Evolutionary conservation across 1,284 basidiomycete genomes (phyloP).

Genomic region (Cystobasidium sp.): DNA sequence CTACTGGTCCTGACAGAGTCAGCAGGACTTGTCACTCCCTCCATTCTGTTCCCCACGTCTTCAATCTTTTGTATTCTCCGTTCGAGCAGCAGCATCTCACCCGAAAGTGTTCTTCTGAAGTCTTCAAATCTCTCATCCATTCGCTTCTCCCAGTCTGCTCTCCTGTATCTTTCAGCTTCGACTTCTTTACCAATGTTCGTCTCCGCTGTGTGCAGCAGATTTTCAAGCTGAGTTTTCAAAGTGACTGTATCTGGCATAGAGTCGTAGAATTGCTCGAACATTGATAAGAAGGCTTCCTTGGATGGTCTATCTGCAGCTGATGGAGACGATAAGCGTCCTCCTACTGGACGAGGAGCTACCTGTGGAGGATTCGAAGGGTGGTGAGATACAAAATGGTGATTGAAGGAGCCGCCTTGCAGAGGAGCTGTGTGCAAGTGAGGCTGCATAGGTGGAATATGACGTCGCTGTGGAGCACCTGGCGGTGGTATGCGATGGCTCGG

Average conservation of each 20-base stretch:
- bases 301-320: background rate
- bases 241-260: slow-evolving; percentile 3
- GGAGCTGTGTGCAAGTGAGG: background rate
- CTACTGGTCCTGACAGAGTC: background rate
- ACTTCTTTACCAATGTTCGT: slow-evolving; percentile 20
- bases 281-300: slow-evolving; percentile 9
- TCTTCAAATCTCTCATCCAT: slow-evolving; percentile 20
- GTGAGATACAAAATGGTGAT: background rate
- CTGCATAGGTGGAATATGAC: slow-evolving; percentile 27
- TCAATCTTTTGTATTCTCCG: slow-evolving; percentile 14
- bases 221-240: slow-evolving; percentile 6
- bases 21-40: background rate
- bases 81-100: slow-evolving; percentile 25
- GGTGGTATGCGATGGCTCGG: background rate
- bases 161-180: background rate
- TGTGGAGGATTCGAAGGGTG: background rate
- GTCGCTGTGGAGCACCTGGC: background rate
- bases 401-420: background rate
- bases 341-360: background rate
- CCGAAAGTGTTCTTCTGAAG: slow-evolving; percentile 9
- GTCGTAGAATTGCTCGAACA: slow-evolving; percentile 28
- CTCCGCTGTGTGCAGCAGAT: slow-evolving; percentile 11
- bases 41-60: background rate
- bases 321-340: background rate
- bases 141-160: slow-evolving; percentile 31